Evolutionary conservation across 225 moss, liverwort and hornwort species (phyloP).

Genomic region (Polytrichum commune): DNA sequence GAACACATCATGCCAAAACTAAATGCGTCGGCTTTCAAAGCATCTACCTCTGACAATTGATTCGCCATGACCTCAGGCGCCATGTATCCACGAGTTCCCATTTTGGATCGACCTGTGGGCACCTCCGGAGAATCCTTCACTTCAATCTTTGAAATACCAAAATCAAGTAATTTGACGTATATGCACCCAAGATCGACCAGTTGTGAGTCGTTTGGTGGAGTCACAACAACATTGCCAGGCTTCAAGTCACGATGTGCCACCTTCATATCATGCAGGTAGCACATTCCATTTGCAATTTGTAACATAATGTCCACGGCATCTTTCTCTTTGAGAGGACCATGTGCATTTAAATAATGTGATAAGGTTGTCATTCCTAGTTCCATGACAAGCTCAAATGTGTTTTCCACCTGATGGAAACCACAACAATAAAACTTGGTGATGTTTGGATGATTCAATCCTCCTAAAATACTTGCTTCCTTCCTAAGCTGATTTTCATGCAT

Average conservation of each 20-base stretch:
- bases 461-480: background rate
- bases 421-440: background rate
- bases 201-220: background rate
- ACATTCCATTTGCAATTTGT: slow-evolving; percentile 12
- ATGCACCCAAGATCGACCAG: background rate
- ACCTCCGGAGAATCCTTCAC: background rate
- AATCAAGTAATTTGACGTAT: background rate
- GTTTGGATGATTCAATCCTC: slow-evolving; percentile 1
- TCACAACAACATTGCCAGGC: slow-evolving; percentile 3
- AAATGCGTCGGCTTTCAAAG: background rate
- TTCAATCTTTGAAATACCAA: slow-evolving; percentile 7
- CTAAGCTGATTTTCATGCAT: too few relatives aligned
- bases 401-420: background rate
- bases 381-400: background rate
- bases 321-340: background rate
- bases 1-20: slow-evolving; percentile 2
- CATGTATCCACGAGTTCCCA: background rate
- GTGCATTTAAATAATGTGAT: background rate
- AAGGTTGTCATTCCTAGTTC: background rate
- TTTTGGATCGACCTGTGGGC: background rate
- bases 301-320: background rate
- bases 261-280: slow-evolving; percentile 4
- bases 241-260: slow-evolving; percentile 11
- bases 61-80: background rate
- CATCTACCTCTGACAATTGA: background rate